These are phyloP conservation scores for Neonectria neomacrospora DNA, from an alignment of 2,329 filamentous ascomycete genomes.

Conservation along the genomic window DNA sequence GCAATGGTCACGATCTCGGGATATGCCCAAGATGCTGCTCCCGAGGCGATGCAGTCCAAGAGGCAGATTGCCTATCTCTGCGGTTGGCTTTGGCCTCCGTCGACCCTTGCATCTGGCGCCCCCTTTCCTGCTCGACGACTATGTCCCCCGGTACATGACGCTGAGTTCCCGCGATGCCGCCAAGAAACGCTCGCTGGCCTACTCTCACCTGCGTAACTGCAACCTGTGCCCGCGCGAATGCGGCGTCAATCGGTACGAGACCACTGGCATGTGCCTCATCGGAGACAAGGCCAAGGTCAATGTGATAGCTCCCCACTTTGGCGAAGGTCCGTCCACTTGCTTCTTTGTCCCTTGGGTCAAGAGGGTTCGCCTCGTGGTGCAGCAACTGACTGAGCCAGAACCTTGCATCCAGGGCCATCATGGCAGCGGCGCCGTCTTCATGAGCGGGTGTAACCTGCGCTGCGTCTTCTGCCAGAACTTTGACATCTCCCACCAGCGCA, in stretches of 20 bases:
- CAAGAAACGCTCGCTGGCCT: slow-evolving; percentile 78
- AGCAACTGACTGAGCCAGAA: slow-evolving; percentile 57
- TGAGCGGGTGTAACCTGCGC: slow-evolving; percentile 77
- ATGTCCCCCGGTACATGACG: slow-evolving; percentile 77
- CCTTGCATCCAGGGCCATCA: slow-evolving; percentile 86
- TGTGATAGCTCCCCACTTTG: slow-evolving; percentile 87
- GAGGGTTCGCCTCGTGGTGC: slow-evolving; percentile 3
- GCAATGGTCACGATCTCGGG: slow-evolving; percentile 37
- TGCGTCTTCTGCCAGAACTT: slow-evolving; percentile 86
- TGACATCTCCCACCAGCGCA: slow-evolving; percentile 84
- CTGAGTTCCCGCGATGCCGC: slow-evolving; percentile 75
- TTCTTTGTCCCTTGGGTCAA: slow-evolving; percentile 26
- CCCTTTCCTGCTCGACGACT: slow-evolving; percentile 78
- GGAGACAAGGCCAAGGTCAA: slow-evolving; percentile 82
- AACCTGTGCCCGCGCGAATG: slow-evolving; percentile 84
- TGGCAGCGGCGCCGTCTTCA: slow-evolving; percentile 84
- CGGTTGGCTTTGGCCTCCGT: slow-evolving; percentile 4
- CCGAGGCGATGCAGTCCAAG: slow-evolving; percentile 18
- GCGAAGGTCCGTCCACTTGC: slow-evolving; percentile 66
- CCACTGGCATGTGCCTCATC: slow-evolving; percentile 81
- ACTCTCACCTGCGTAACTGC: slow-evolving; percentile 80
- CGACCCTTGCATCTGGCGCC: slow-evolving; percentile 64
- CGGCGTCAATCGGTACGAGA: slow-evolving; percentile 83
- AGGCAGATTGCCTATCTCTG: slow-evolving; percentile 9
- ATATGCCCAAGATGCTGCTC: slow-evolving; percentile 26